Base-by-base conservation (phyloP, 2,329 filamentous ascomycete species). In the Nemania sp. region DNA sequence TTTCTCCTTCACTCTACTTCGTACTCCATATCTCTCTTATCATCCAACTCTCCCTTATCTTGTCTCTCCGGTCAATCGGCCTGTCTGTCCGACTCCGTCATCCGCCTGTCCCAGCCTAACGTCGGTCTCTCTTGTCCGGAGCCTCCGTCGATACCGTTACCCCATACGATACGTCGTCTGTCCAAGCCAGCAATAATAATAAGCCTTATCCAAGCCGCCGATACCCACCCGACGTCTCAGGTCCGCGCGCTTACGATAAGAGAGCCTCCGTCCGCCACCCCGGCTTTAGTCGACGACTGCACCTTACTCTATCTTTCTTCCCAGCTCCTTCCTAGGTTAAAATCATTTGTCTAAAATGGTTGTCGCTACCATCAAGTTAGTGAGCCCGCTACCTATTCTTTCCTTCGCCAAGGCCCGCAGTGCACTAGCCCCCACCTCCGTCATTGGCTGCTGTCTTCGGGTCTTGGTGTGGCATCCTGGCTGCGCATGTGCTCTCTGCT, bases 321-420 rank as follows among this genome's bases (percentile, higher is more conserved):
- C 30, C 49, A 55, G 15, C 45, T 46, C 23, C 41, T 45, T 28
- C 31, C 22, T 24, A 39, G 52, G 55, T 49, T 49, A 28, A 52
- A 36, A 37, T 26, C 26, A 54, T 60, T 52, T 50, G 53, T 67
- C 73, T 68, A 72, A 80, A 71, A 81, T 83, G 77, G 80, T 83
- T 67, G 80, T 83, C 73, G 80, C 81, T 77, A 84, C 81, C 66
- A 84, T 84, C 74, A 84, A 84, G 81, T 84, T 75, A 70, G 81
- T 76, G 57, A 41, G 61, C 58, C 60, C 46, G 54, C 60, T 59
- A 3, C 42, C 60, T 59, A 3, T 39, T 36, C 20, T 46, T 37
- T 24, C 31, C 22, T 28, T 59, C 52, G 42, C 54, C 48, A 49
- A 43, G 52, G 24, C 4, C 31, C 52, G 50, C 54, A 47, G 48